A percentile compares a stretch with the other conserved stretches of the same genome.
phyloP scores from a whole-genome alignment of 2,329 filamentous ascomycete species.

The Phoma sp. region DNA sequence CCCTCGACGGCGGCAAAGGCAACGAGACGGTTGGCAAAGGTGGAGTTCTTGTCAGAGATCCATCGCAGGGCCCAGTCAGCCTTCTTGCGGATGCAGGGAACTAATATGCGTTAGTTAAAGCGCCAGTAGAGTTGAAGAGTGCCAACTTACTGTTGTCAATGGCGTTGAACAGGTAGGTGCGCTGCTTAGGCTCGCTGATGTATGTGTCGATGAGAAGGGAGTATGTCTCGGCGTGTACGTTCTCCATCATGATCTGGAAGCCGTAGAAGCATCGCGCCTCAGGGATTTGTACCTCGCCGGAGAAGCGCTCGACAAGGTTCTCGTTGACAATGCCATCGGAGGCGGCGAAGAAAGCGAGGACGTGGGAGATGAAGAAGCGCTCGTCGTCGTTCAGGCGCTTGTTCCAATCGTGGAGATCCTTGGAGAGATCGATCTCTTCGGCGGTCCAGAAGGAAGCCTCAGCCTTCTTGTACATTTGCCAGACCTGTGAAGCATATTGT shows the following conservation, averaged over 20 bases:
- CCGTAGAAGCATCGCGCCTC: constrained; percentile 99
- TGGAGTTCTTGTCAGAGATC: constrained; percentile 93
- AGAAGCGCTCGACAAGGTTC: constrained; percentile 98
- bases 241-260: constrained; percentile 99
- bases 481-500: constrained; percentile 71
- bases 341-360: constrained; percentile 98
- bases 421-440: constrained; percentile 98
- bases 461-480: constrained; percentile 99
- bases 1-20: constrained; percentile 98
- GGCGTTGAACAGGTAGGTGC: constrained; percentile 94
- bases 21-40: constrained; percentile 93
- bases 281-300: constrained; percentile 92
- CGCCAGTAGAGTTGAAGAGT: too few species aligned
- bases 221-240: constrained; percentile 99
- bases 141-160: constrained; percentile 86
- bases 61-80: constrained; percentile 96
- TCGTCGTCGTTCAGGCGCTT: constrained; percentile 96
- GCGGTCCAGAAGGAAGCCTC: constrained; percentile 99
- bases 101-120: constrained; percentile 54
- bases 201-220: constrained; percentile 99
- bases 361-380: constrained; percentile 97
- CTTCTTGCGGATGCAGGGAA: constrained; percentile 98
- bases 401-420: constrained; percentile 99
- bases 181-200: constrained; percentile 96
- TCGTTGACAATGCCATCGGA: constrained; percentile 99